phyloP scores from a whole-genome alignment of 495 filamentous ascomycete genomes.

The Aspergillus cristatus region DNA sequence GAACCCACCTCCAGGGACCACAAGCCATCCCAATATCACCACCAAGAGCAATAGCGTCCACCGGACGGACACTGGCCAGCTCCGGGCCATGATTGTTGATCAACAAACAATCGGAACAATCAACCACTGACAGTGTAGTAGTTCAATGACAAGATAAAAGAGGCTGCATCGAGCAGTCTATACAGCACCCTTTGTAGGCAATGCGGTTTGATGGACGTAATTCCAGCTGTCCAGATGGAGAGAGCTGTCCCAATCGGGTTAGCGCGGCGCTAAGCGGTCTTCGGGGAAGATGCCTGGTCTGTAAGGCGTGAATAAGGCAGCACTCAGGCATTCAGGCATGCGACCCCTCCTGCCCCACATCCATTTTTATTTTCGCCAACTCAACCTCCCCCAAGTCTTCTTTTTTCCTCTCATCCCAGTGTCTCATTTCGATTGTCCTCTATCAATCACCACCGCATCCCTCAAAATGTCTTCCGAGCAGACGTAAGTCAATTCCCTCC shows the following conservation, averaged over 20 bases:
- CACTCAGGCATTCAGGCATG: conserved; percentile 10
- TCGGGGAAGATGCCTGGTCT: conserved; percentile 4
- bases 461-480: conserved; percentile 77
- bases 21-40: conserved; percentile 30
- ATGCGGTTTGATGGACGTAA: conserved; percentile 2
- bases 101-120: conserved; percentile 16
- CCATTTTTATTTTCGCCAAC: conserved; percentile 24
- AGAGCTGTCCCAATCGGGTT: conserved; percentile 13
- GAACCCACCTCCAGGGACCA: conserved; percentile 30
- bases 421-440: conserved; percentile 16
- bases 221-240: conserved; percentile 27
- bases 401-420: conserved; percentile 18
- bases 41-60: conserved; percentile 46
- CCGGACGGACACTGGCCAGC: conserved; percentile 39
- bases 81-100: conserved; percentile 27
- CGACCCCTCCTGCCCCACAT: conserved; percentile 21
- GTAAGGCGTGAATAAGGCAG: conserved; percentile 2
- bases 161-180: too few relatives aligned
- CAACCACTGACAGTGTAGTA: conserved; percentile 23
- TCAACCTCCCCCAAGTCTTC: conserved; percentile 7
- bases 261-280: conserved; percentile 14
- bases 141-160: too few relatives aligned
- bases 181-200: too few relatives aligned
- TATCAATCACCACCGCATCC: conserved; percentile 28
- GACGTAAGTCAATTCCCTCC: conserved; percentile 59